Base-by-base conservation (phyloP, 352 stramenopile species). In the Pythium periplocum region DNA sequence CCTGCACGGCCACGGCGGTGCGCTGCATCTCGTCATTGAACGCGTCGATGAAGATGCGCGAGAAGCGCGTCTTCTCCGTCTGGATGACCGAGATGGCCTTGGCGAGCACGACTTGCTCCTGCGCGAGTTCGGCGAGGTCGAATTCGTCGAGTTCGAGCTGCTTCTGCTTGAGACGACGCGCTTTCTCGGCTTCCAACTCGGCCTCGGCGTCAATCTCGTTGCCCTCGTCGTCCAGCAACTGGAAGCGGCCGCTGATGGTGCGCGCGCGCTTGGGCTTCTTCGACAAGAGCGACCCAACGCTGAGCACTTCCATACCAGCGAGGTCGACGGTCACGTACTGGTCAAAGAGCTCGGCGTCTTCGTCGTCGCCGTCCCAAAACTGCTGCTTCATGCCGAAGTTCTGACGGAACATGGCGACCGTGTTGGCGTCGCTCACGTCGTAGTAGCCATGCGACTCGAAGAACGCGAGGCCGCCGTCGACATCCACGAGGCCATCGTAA, bases 391-490 rank as follows among this genome's bases (percentile, higher is more conserved):
- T 54, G 4, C 75, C 75, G 52, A 87, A 81, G 57, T 87, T 89
- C 59, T 83, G 53, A 11, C 78, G 79, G 57, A 90, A 93, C 73
- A 90, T 86, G 45, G 74, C 71, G 9, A 93, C 74, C 1, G 82
- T 93, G 57, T 93, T 93, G 48, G 75, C 78, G n/a, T 93, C 82
- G 11, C 58, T 71, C 36, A 88, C 67, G 69, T 93, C 82, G 53
- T 89, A 93, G 66, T 93, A 93, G 9, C 82, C 82, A 41, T 89
- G 75, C 12, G 75, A 82, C 63, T 89, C 71, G 53, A 93, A 93
- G 65, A 93, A 93, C 55, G 64, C 66, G 35, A 90, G 55, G 1
- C 82, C 82, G 38, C 87, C 77, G 40, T 57, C 34, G n/a, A 45
- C 45, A 43, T 85, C 73, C 12, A 64, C 71, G 33, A 58, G 45